Conservation (phyloP, 495 filamentous ascomycete species). For the Amniculicola lignicola region DNA sequence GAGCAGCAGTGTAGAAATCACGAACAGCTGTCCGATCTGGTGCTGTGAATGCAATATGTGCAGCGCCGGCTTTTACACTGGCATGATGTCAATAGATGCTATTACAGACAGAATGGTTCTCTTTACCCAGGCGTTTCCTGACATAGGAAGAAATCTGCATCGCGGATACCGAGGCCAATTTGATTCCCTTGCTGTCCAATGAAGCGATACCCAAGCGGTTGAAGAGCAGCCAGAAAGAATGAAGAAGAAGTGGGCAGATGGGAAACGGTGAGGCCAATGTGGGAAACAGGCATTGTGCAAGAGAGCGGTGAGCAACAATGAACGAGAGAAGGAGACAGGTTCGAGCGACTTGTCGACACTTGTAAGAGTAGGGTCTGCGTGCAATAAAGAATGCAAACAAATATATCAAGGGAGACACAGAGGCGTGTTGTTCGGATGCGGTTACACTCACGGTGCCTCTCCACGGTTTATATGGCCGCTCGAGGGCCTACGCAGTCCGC, state of each 20-base stretch:
- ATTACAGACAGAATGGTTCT: slow-evolving; percentile 6
- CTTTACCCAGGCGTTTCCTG: slow-evolving; percentile 56
- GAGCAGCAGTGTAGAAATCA: slow-evolving; percentile 57
- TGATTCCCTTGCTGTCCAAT: slow-evolving; percentile 48
- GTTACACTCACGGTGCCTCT: slow-evolving; percentile 5
- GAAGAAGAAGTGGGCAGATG: slow-evolving; percentile 75
- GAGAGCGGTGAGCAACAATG: slow-evolving; percentile 21
- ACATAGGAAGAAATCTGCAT: slow-evolving; percentile 58
- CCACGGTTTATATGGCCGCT: slow-evolving; percentile 18
- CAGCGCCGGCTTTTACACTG: slow-evolving; percentile 51
- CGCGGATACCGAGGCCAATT: slow-evolving; percentile 57
- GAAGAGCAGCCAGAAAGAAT: slow-evolving; percentile 73
- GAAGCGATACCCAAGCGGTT: slow-evolving; percentile 72
- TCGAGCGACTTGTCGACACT: background rate
- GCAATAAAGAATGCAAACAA: slow-evolving; percentile 5
- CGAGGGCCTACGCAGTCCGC: background rate
- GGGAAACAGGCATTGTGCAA: slow-evolving; percentile 54
- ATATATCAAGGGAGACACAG: slow-evolving; percentile 1
- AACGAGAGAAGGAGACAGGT: slow-evolving; percentile 26
- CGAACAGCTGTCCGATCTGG: slow-evolving; percentile 53
- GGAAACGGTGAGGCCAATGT: slow-evolving; percentile 63
- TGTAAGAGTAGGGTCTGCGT: slow-evolving; percentile 12
- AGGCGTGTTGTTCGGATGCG: background rate
- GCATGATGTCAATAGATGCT: slow-evolving; percentile 9
- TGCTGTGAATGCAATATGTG: slow-evolving; percentile 59